Percentiles rank a stretch among this genome's conserved stretches.
Conservation (phyloP, 441 rosid genomes). For the Corymbia citriodora region DNA sequence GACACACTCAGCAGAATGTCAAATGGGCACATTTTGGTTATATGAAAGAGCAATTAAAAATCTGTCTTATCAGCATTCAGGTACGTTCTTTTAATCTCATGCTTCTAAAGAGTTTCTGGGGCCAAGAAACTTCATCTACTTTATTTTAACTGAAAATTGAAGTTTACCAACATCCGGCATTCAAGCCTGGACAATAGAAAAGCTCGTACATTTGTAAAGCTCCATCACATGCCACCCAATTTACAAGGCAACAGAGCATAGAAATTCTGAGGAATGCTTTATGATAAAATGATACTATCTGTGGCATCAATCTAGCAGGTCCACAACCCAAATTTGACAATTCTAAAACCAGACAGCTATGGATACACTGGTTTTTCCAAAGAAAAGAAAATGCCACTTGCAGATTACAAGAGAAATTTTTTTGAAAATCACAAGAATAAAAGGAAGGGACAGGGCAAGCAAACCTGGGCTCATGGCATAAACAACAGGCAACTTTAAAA, state of each 20-base stretch:
- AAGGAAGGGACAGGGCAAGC: background rate
- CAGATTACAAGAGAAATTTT: background rate
- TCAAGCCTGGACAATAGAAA: background rate
- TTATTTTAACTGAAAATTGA: background rate
- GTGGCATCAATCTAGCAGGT: background rate
- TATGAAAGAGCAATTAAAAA: background rate
- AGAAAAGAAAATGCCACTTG: background rate
- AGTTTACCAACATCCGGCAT: background rate
- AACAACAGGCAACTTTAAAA: background rate
- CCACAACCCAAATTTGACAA: background rate
- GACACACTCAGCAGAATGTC: background rate
- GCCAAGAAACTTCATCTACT: background rate
- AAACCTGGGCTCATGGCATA: background rate
- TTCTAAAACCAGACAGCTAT: background rate
- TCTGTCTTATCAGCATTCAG: background rate
- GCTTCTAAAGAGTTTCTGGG: background rate
- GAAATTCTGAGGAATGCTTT: background rate
- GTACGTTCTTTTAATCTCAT: background rate
- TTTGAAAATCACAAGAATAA: background rate
- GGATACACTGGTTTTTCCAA: background rate
- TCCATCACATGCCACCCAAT: background rate
- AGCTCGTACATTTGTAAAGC: background rate
- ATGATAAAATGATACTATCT: background rate
- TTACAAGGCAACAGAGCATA: background rate
- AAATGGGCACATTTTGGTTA: background rate